Evolutionary conservation across 2,329 filamentous ascomycete genomes (phyloP).

Genomic region (Fusarium falciforme): DNA sequence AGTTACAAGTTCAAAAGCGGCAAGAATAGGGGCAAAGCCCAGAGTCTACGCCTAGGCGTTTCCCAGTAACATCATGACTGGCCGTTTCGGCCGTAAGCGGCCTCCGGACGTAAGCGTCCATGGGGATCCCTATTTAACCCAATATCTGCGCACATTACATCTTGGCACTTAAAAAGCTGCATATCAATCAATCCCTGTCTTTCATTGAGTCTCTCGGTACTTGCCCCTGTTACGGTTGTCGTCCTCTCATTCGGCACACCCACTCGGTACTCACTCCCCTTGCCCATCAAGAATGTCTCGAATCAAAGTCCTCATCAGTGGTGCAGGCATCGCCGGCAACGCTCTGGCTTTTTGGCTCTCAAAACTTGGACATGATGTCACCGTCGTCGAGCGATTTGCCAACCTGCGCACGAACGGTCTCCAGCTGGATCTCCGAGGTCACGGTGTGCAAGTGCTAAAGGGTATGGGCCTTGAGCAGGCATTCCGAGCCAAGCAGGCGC

Average conservation of each 20-base stretch:
- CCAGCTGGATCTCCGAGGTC: constrained; percentile 65
- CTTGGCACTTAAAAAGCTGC: neutral
- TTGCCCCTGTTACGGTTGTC: neutral
- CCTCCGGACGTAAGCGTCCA: neutral
- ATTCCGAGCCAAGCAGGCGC: constrained; percentile 52
- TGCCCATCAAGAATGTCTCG: neutral
- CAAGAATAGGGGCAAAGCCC: neutral
- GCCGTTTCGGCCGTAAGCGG: neutral
- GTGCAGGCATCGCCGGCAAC: constrained; percentile 48
- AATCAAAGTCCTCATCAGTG: constrained; percentile 49
- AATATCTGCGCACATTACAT: neutral
- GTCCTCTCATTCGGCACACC: neutral
- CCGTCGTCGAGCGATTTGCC: constrained; percentile 54
- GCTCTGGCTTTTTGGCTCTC: constrained; percentile 47
- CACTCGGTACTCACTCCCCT: neutral
- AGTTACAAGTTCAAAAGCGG: neutral
- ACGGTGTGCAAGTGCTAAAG: constrained; percentile 61
- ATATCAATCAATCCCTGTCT: neutral
- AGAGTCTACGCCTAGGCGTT: no score
- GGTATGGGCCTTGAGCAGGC: constrained; percentile 42
- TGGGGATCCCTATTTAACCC: neutral
- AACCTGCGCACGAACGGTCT: constrained; percentile 59
- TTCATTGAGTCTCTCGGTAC: neutral
- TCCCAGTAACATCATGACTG: neutral
- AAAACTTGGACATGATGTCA: constrained; percentile 46